Conservation (phyloP, 2,329 filamentous ascomycete genomes). For the Dryadomyces quercivorus region DNA sequence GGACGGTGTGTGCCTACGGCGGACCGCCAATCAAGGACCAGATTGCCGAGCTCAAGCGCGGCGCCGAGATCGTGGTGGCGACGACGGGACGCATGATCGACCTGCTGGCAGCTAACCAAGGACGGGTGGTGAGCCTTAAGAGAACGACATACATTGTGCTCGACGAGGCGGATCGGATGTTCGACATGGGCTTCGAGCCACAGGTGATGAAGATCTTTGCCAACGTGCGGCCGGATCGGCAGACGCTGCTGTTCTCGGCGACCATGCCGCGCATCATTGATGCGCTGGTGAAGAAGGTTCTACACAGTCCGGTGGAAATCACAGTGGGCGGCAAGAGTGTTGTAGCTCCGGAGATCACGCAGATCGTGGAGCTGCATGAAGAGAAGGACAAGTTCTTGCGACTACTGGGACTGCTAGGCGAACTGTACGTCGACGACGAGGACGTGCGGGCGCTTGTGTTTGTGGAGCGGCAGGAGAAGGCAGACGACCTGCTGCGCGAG, state of each 20-base stretch:
- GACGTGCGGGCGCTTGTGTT: conserved; percentile 86
- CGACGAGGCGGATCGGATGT: conserved; percentile 97
- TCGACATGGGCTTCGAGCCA: conserved; percentile 98
- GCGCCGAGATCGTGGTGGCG: conserved; percentile 88
- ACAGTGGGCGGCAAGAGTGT: conserved; percentile 79
- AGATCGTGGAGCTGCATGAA: conserved; percentile 77
- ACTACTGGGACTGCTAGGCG: conserved; percentile 74
- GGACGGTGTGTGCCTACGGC: conserved; percentile 85
- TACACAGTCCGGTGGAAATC: conserved; percentile 80
- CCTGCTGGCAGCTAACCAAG: conserved; percentile 81
- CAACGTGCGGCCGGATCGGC: conserved; percentile 82
- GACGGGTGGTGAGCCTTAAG: conserved; percentile 82
- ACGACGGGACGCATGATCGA: conserved; percentile 95
- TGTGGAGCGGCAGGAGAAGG: conserved; percentile 83
- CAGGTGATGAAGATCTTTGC: conserved; percentile 95
- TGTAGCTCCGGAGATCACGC: conserved; percentile 85
- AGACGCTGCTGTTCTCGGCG: conserved; percentile 91
- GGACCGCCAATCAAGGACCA: conserved; percentile 95
- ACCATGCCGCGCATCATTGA: conserved; percentile 95
- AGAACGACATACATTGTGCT: conserved; percentile 89
- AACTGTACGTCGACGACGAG: conserved; percentile 76
- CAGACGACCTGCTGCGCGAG: conserved; percentile 67
- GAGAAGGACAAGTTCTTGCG: conserved; percentile 76
- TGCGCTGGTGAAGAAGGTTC: conserved; percentile 74
- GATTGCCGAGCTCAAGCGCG: conserved; percentile 90